Conservation (phyloP, 2,329 filamentous ascomycete genomes). For the Remersonia thermophila region DNA sequence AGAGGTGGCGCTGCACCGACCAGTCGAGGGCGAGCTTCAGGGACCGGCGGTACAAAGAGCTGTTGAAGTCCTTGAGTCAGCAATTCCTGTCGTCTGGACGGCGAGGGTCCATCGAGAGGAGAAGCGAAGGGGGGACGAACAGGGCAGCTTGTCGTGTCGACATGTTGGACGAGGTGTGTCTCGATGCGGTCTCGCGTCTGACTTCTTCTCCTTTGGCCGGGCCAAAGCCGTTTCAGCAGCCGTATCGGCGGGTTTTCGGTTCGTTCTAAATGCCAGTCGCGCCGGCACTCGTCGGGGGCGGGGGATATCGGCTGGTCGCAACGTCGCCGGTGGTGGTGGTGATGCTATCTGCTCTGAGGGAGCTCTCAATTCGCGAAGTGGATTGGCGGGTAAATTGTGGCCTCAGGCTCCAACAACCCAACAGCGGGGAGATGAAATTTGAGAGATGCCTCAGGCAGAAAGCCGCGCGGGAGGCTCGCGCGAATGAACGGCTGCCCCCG, state of each 20-base stretch:
- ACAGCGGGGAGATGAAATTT: no score
- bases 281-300: background rate
- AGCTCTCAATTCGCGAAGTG: constrained; percentile 10
- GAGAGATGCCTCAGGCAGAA: no score
- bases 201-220: background rate
- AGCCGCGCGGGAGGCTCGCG: no score
- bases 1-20: constrained; percentile 83
- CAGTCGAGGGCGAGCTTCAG: constrained; percentile 91
- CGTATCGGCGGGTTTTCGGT: constrained; percentile 1
- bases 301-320: constrained; percentile 4
- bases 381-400: constrained; percentile 15
- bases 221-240: constrained; percentile 1
- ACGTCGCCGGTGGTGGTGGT: constrained; percentile 6
- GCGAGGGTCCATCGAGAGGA: background rate
- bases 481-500: no score
- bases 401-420: constrained; percentile 13
- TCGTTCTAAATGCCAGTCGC: background rate
- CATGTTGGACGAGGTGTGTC: constrained; percentile 12
- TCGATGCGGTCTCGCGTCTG: background rate
- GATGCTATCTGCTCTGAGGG: constrained; percentile 4
- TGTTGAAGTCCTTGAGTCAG: constrained; percentile 22
- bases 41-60: constrained; percentile 78
- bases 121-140: constrained; percentile 9
- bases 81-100: background rate
- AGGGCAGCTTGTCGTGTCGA: constrained; percentile 17